Percentiles rank a stretch among this genome's conserved stretches.
Conservation (phyloP, 371 early-diverging fungal genomes). For the Mycotypha africana region DNA sequence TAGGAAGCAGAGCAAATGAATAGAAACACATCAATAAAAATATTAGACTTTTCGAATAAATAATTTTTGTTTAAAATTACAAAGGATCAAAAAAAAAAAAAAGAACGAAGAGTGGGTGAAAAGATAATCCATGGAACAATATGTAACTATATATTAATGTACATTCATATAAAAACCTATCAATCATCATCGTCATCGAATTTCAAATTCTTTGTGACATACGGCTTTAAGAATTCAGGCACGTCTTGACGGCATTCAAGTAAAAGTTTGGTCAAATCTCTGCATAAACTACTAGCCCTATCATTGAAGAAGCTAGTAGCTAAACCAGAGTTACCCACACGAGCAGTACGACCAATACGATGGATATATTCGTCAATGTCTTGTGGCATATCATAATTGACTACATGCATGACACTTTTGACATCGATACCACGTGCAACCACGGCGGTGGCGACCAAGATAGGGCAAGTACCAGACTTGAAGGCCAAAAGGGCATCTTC, state of each 20-base stretch:
- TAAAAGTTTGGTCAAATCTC: constrained; percentile 70
- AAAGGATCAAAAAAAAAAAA: no score
- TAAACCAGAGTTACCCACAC: constrained; percentile 66
- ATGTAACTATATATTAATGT: no score
- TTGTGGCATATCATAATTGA: constrained; percentile 80
- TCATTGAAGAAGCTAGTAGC: constrained; percentile 74
- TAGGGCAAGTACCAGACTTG: constrained; percentile 66
- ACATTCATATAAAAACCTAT: no score
- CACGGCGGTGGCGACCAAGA: constrained; percentile 90
- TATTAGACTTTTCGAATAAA: no score
- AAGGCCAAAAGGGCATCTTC: constrained; percentile 76
- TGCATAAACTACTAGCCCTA: constrained; percentile 40
- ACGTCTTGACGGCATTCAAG: constrained; percentile 76
- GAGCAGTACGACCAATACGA: constrained; percentile 78
- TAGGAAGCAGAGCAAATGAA: no score
- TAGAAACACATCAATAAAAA: no score
- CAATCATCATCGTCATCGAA: background rate
- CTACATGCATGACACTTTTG: constrained; percentile 75
- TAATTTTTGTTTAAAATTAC: no score
- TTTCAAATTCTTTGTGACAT: background rate
- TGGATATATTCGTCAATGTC: constrained; percentile 84
- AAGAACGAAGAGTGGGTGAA: no score
- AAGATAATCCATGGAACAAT: no score
- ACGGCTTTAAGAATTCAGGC: constrained; percentile 66
- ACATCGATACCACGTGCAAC: constrained; percentile 92